A percentile compares a stretch with the other conserved stretches of the same genome.
phyloP scores from a whole-genome alignment of 2,329 filamentous ascomycete genomes.

The Fusarium albidum region DNA sequence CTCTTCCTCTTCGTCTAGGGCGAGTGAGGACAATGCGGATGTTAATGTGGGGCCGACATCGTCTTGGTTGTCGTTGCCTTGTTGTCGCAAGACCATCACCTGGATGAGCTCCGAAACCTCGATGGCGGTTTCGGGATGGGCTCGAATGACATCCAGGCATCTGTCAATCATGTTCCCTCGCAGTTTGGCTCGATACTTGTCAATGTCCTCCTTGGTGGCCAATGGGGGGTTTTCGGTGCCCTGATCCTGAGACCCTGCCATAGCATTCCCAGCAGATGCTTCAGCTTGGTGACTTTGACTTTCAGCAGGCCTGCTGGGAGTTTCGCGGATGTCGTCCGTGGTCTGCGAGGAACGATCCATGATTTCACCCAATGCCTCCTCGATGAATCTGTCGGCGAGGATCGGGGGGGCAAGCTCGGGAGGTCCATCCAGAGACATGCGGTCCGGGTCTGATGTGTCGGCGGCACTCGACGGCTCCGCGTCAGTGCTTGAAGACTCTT shows the following conservation, averaged over 20 bases:
- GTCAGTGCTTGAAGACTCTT: slow-evolving; percentile 23
- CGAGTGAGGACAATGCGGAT: slow-evolving; percentile 79
- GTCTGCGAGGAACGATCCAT: slow-evolving; percentile 36
- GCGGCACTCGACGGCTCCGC: slow-evolving; percentile 37
- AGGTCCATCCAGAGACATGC: slow-evolving; percentile 49
- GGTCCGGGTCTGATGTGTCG: slow-evolving; percentile 44
- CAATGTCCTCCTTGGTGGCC: slow-evolving; percentile 76
- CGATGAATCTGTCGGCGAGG: slow-evolving; percentile 35
- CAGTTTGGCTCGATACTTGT: slow-evolving; percentile 76
- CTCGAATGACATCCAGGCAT: slow-evolving; percentile 87
- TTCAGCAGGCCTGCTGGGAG: slow-evolving; percentile 34
- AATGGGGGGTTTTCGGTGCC: slow-evolving; percentile 25
- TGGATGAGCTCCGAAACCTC: slow-evolving; percentile 89
- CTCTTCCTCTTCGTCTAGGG: slow-evolving; percentile 67
- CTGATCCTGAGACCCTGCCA: slow-evolving; percentile 27
- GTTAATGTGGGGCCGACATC: slow-evolving; percentile 86
- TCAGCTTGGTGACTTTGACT: slow-evolving; percentile 15
- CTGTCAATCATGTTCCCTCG: slow-evolving; percentile 84
- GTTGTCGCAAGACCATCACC: slow-evolving; percentile 70
- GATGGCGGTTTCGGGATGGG: slow-evolving; percentile 87
- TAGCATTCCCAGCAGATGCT: slow-evolving; percentile 6
- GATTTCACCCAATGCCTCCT: slow-evolving; percentile 42
- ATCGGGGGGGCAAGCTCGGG: slow-evolving; percentile 39
- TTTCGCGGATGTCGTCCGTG: slow-evolving; percentile 31
- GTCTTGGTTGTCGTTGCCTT: slow-evolving; percentile 64